Evolutionary conservation across 176 grass and related monocot species (phyloP), one percentile per base, ranked within the genome.

Genomic region (Avena eriantha): DNA sequence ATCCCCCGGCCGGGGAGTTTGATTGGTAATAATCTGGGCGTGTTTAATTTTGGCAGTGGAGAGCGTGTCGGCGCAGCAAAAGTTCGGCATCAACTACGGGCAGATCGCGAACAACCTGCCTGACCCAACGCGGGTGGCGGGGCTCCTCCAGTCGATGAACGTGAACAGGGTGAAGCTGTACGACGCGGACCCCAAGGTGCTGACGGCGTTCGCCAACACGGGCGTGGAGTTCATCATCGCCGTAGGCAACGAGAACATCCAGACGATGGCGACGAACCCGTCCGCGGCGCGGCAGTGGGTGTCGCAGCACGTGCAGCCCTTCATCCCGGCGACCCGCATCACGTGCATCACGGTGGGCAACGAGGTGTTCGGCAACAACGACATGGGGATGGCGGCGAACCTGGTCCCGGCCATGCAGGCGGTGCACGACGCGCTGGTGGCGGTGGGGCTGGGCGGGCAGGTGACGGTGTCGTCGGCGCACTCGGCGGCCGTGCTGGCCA

Each of bases 21-120:
- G 9, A 16, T 55, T 47, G 56, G 7, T 50, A 18, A 2, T 85
- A 41, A 80, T 53, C 23, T 85, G 16, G 50, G 23, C 19, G 73
- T 80, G 72, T 48, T 33, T 49, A 80, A 53, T 70, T 43, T 84
- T 66, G 8, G 65, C 81, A 92, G 78, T 90, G 70, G 65, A 60
- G 6, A 8, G 19, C 69, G 73, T 82, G 84, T 88, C 83, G 45
- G 77, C 85, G 73, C 86, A 77, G 69, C 77, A 87, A 23, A 91
- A 88, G 53, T 94, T 94, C 35, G 95, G 95, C 48, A 97, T 97
- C 73, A 97, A 97, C 77, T 97, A 97, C 21, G 95, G 95, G 19
- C 95, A 97, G 80, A 80, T 97, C 60, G 95, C 95, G 29, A 87
- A 97, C 86, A 83, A 97, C 66, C 86, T 97, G 13, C 95, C 95